These are phyloP conservation scores for Lachnellula cervina DNA, from an alignment of 2,329 filamentous ascomycete species.

Conservation along the genomic window DNA sequence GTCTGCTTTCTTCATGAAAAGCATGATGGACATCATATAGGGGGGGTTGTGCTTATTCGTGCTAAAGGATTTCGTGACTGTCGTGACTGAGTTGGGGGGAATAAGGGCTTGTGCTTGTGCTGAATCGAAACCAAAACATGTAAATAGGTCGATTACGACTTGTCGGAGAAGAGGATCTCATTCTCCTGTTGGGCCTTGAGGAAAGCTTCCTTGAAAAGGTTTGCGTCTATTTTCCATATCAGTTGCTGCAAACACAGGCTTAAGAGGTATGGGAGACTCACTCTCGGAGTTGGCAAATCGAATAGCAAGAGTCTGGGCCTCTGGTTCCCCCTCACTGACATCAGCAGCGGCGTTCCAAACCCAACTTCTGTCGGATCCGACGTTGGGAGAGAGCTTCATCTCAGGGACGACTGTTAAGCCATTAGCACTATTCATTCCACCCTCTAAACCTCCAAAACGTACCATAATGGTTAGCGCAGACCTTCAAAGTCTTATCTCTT, in stretches of 20 bases:
- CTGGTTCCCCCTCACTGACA: conserved; percentile 95
- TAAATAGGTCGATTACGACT: conserved; percentile 32
- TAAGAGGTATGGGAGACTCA: conserved; percentile 44
- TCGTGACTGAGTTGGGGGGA: conserved; percentile 18
- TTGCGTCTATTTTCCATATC: conserved; percentile 64
- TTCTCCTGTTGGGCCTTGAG: conserved; percentile 96
- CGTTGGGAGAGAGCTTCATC: conserved; percentile 98
- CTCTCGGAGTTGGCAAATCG: conserved; percentile 97
- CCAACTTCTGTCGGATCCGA: conserved; percentile 97
- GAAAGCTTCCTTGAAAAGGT: conserved; percentile 95
- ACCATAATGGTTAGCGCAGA: conserved; percentile 99
- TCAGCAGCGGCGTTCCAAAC: conserved; percentile 98
- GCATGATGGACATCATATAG: conserved; percentile 17
- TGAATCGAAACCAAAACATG: conserved; percentile 17
- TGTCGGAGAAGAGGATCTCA: conserved; percentile 68
- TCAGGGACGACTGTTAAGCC: conserved; percentile 74
- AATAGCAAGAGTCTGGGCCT: conserved; percentile 93
- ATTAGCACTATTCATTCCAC: conserved; percentile 14
- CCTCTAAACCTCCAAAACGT: conserved; percentile 37
- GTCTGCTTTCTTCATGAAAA: conserved; percentile 15
- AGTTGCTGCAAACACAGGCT: conserved; percentile 3
- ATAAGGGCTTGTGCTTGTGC: conserved; percentile 15
- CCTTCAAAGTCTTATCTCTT: conserved; percentile 99
- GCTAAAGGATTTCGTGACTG: conserved; percentile 23
- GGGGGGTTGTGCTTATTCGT: conserved; percentile 11